Evolutionary conservation across 306 rosid species (phyloP), one percentile per base, ranked within the genome.

Genomic region (Nissolia schottii): DNA sequence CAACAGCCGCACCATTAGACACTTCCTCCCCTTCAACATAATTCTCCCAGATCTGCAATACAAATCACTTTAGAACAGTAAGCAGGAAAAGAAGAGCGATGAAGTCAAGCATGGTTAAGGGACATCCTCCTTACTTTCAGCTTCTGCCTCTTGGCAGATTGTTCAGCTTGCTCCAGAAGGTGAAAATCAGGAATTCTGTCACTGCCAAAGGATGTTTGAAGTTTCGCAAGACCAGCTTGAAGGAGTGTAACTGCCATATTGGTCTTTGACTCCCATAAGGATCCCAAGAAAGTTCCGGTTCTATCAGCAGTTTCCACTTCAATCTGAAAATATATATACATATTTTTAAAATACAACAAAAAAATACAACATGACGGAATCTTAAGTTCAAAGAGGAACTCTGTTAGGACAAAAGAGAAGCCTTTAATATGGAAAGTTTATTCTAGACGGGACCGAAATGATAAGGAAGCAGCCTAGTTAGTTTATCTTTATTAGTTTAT

Each of bases 221-320:
- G 84, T 77, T 82, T 91, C 18, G 97, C 97, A 37, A 88, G 83
- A 51, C 97, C 97, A 68, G 90, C 88, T 73, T 91, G 96, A 46
- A 91, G 89, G 0, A 91, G 92, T 51, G 90, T 38, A 40, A 87
- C 49, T 12, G 96, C 95, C 73, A 88, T 18, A 60, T 91, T 91
- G 38, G 84, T 84, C 79, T 63, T 88, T 4, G 91, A 87, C 86
- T 91, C 97, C 97, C 97, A 91, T 38, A 91, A 73, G 75, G 97
- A 88, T 67, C 97, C 97, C 86, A 90, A 69, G 86, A 90, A 90
- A 50, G 96, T 91, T 70, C 97, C 97, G 32, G 89, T 91, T 84
- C 89, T 87, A 77, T 91, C 92, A 58, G 85, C 95, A 64, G 95
- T 91, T 79, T 91, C 97, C 40, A 91, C 97, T 74, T 88, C 95